These are phyloP conservation scores for Epichloe festucae DNA, from an alignment of 2,329 filamentous ascomycete species.

Conservation along the genomic window DNA sequence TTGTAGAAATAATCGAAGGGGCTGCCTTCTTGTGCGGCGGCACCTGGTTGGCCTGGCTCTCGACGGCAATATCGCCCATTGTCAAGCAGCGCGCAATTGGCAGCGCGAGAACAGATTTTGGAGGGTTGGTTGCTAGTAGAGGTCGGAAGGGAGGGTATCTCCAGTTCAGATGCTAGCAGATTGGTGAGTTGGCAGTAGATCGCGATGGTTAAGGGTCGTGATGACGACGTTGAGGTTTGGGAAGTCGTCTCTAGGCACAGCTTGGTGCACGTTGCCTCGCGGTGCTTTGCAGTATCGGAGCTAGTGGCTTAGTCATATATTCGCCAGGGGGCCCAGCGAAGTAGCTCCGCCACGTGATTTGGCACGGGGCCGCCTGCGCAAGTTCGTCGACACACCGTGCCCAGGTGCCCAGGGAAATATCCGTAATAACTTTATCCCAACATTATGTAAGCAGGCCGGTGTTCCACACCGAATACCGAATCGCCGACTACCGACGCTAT, in stretches of 20 bases:
- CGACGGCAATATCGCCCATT: constrained; percentile 82
- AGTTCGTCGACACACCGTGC: not conserved
- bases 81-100: constrained; percentile 13
- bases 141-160: not conserved
- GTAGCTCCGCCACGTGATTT: not conserved
- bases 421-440: too few species aligned
- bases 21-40: constrained; percentile 71
- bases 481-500: too few species aligned
- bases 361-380: not conserved
- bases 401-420: too few species aligned
- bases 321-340: not conserved
- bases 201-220: not conserved
- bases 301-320: constrained; percentile 3
- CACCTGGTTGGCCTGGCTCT: constrained; percentile 62
- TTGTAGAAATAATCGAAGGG: constrained; percentile 69
- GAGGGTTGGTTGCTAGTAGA: not conserved
- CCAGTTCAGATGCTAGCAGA: not conserved
- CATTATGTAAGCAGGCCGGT: too few species aligned
- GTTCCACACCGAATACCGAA: too few species aligned
- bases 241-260: too few species aligned
- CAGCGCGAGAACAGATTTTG: not conserved
- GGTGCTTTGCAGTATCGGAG: not conserved
- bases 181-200: not conserved
- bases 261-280: constrained; percentile 3
- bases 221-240: not conserved